A percentile compares a stretch with the other conserved stretches of the same genome.
These are phyloP conservation scores for Crepidotus variabilis DNA, from an alignment of 768 basidiomycete genomes.

Conservation along the genomic window DNA sequence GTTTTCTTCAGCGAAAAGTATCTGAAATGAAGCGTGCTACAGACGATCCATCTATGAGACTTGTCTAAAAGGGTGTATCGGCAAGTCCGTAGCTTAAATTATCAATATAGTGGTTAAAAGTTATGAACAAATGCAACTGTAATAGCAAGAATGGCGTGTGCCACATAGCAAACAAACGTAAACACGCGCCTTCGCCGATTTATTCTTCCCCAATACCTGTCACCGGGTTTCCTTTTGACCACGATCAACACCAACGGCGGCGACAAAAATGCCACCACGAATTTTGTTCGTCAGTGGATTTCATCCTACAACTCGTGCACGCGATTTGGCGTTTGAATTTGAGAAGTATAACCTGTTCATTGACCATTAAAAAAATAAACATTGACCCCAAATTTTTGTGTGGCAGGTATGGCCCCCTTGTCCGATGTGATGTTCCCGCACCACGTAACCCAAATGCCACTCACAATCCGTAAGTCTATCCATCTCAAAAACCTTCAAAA, in stretches of 20 bases:
- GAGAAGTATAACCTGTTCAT: constrained; percentile 54
- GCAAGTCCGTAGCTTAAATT: too few species aligned
- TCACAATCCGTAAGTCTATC: constrained; percentile 75
- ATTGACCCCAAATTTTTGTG: neutral
- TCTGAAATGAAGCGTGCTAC: too few species aligned
- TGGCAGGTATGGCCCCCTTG: constrained; percentile 70
- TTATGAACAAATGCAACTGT: too few species aligned
- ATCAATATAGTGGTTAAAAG: too few species aligned
- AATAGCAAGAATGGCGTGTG: too few species aligned
- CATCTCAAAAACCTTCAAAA: constrained; percentile 7
- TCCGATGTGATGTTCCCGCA: constrained; percentile 89
- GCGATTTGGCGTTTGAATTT: constrained; percentile 83
- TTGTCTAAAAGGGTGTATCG: too few species aligned
- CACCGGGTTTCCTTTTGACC: neutral
- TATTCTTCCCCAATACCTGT: neutral
- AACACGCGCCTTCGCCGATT: neutral
- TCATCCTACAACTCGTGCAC: constrained; percentile 75
- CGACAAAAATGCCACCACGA: constrained; percentile 52
- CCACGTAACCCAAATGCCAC: constrained; percentile 73
- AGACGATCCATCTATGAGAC: too few species aligned
- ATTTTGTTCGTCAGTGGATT: constrained; percentile 89
- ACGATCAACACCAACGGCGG: neutral
- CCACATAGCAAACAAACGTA: neutral
- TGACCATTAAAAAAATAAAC: neutral
- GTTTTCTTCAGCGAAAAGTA: too few species aligned